Percentiles rank a stretch among this genome's conserved stretches.
These are phyloP conservation scores for Acer yangbiense DNA, from an alignment of 345 rosid genomes.

Conservation along the genomic window DNA sequence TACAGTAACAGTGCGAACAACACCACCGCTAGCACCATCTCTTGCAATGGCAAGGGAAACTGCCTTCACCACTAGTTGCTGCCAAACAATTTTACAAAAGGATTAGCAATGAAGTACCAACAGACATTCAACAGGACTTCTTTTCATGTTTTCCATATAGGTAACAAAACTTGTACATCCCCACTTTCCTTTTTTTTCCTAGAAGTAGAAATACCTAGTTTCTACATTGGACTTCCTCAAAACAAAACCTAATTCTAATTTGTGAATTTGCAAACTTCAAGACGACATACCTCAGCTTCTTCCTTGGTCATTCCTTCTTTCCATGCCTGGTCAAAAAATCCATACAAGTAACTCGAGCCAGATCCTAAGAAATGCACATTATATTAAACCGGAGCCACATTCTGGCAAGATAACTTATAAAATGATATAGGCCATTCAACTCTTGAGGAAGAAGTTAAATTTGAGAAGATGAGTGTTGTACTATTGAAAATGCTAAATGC, in stretches of 20 bases:
- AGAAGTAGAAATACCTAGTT: not conserved
- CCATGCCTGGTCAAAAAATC: conserved; percentile 98
- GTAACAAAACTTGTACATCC: not conserved
- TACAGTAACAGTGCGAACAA: conserved; percentile 93
- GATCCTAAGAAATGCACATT: conserved; percentile 55
- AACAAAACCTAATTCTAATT: not conserved
- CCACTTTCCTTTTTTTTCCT: not conserved
- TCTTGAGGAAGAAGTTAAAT: not conserved
- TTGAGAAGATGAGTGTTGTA: not conserved
- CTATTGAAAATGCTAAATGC: not conserved
- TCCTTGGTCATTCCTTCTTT: conserved; percentile 93
- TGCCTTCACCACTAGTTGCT: conserved; percentile 95
- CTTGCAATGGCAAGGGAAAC: conserved; percentile 94
- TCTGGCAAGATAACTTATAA: not conserved
- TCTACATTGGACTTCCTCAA: not conserved
- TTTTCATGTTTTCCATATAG: not conserved
- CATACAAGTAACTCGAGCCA: conserved; percentile 95
- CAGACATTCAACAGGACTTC: not conserved
- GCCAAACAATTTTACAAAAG: conserved; percentile 17
- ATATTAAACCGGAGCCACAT: conserved; percentile 11
- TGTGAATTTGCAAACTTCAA: not conserved
- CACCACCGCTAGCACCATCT: conserved; percentile 99
- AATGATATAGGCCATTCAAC: not conserved
- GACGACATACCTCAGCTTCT: conserved; percentile 83
- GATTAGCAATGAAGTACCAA: not conserved